Evolutionary conservation across 2,329 filamentous ascomycete genomes (phyloP), one percentile per base, ranked within the genome.

Genomic region (Aspergillus sp.): DNA sequence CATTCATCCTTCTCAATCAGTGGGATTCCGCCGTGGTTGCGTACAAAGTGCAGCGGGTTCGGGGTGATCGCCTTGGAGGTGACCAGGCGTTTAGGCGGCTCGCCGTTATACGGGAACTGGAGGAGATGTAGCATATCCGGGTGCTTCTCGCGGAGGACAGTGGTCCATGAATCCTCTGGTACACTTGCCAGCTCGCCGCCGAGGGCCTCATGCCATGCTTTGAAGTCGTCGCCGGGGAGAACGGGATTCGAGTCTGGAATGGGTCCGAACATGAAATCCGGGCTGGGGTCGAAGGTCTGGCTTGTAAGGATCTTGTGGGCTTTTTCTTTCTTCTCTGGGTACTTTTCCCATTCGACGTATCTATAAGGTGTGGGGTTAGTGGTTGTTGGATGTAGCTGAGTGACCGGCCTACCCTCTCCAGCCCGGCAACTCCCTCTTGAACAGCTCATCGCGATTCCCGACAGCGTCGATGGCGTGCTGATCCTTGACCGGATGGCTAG

Each of bases 21-120:
- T 0, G 89, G 89, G 17, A 91, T 85, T 0, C 88, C 87, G 9
- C 88, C 87, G 60, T 91, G 88, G 58, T 91, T 91, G 7, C 88
- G 79, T 0, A 91, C 84, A 62, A 89, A 91, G 62, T 87, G 83
- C n/a, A 82, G 74, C 4, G 76, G 63, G 59, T 89, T 91, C 0
- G 80, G 76, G 0, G 88, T 91, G 40, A 90, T 80, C 14, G 35
- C 35, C 14, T 37, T 37, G 5, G 35, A 37, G 1, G 35, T 37
- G 14, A 37, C 35, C 5, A 37, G 35, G 12, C 35, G 35, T 37
- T 37, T 37, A 0, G 35, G 35, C 1, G 35, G 35, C 15, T 37
- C 35, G 15, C 35, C 35, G 5, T 37, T 37, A 7, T 37, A 37
- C 4, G 35, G 35, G 1, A 37, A 37, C 5, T 37, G 14, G 12